Evolutionary conservation across 257 asterid genomes (phyloP).

Genomic region (Primulina huaijiensis): DNA sequence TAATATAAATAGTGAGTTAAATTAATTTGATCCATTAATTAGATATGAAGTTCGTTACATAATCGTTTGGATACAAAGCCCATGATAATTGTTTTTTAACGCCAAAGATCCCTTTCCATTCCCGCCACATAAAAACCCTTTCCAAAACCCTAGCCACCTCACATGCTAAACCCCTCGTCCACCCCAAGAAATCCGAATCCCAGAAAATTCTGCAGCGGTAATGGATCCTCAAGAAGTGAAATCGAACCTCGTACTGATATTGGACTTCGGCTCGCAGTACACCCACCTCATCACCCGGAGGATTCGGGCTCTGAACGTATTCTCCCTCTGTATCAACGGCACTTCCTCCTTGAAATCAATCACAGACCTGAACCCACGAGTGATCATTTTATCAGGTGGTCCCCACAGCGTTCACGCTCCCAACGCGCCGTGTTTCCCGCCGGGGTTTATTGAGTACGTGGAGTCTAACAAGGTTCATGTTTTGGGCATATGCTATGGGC

Average conservation of each 20-base stretch:
- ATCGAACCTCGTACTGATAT: conserved; percentile 25
- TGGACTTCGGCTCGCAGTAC: conserved; percentile 90
- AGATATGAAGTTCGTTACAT: no score
- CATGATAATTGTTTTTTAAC: no score
- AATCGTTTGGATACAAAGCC: no score
- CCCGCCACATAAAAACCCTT: no score
- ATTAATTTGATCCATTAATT: no score
- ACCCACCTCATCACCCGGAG: conserved; percentile 95
- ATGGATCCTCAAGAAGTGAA: background rate
- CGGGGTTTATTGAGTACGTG: conserved; percentile 70
- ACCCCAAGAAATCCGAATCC: no score
- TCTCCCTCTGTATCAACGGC: conserved; percentile 84
- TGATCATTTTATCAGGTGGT: conserved; percentile 89
- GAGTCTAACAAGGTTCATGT: conserved; percentile 46
- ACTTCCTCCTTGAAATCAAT: conserved; percentile 69
- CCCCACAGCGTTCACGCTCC: conserved; percentile 91
- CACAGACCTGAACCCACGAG: conserved; percentile 53
- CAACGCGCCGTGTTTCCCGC: conserved; percentile 70
- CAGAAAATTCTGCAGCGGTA: background rate
- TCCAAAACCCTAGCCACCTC: no score
- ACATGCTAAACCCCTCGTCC: no score
- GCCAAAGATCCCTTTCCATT: no score
- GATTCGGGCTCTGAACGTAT: conserved; percentile 73
- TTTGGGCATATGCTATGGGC: conserved; percentile 85
- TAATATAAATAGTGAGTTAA: no score